Evolutionary conservation across 371 early-diverging fungal species (phyloP).

Genomic region (Mucor indicus): DNA sequence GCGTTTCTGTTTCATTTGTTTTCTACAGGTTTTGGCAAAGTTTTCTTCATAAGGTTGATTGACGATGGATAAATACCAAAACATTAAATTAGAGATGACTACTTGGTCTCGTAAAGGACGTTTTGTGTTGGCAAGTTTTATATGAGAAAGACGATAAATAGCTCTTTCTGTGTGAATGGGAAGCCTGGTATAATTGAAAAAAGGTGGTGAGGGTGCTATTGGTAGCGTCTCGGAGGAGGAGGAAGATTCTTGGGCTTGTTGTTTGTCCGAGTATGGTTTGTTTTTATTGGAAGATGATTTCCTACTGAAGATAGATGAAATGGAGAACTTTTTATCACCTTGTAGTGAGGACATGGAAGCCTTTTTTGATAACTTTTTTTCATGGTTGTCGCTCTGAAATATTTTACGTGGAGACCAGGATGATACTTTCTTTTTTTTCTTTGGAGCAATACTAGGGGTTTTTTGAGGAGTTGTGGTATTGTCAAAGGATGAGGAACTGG

Average conservation of each 20-base stretch:
- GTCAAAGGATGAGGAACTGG: not conserved
- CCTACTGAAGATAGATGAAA: too few relatives aligned
- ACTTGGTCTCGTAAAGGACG: slow-evolving; percentile 74
- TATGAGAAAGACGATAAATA: slow-evolving; percentile 68
- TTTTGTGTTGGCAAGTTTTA: slow-evolving; percentile 66
- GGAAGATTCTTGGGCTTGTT: not conserved
- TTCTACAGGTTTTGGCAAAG: not conserved
- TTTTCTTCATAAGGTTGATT: not conserved
- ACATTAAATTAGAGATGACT: slow-evolving; percentile 73
- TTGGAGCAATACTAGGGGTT: not conserved
- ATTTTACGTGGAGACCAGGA: slow-evolving; percentile 8
- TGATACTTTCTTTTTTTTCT: slow-evolving; percentile 10
- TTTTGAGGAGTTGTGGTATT: not conserved
- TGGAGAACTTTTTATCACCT: too few relatives aligned
- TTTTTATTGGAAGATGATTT: too few relatives aligned
- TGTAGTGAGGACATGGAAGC: too few relatives aligned
- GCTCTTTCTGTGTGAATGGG: slow-evolving; percentile 64
- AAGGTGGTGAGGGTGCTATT: not conserved
- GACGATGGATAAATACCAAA: slow-evolving; percentile 59
- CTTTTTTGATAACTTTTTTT: too few relatives aligned
- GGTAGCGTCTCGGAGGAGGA: too few relatives aligned
- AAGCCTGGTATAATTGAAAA: slow-evolving; percentile 25
- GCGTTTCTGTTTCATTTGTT: not conserved
- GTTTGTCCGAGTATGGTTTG: not conserved
- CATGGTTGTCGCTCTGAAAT: too few relatives aligned